Conservation (phyloP, 768 basidiomycete species). For the Leccinum ochraceum region DNA sequence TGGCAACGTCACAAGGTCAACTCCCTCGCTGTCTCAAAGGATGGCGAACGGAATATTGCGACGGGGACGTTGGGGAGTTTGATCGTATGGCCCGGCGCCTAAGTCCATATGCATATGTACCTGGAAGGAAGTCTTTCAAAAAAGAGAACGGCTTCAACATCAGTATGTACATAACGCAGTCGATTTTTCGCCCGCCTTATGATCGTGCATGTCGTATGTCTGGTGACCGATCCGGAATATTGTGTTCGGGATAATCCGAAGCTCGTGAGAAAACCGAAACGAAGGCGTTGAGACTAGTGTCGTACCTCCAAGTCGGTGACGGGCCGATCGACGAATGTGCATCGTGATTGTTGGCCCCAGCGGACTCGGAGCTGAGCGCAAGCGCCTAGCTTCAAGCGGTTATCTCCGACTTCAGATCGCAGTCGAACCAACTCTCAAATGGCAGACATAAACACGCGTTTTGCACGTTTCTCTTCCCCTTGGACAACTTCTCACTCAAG, state of each 20-base stretch:
- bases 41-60: too few species aligned
- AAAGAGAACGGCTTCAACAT: too few species aligned
- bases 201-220: too few species aligned
- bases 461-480: slow-evolving; percentile 7
- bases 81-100: too few species aligned
- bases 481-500: not conserved
- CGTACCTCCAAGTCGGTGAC: not conserved
- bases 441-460: slow-evolving; percentile 5
- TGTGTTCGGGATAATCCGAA: not conserved
- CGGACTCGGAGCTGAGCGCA: not conserved
- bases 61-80: too few species aligned
- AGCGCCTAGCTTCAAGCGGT: not conserved
- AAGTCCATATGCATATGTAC: too few species aligned
- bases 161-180: too few species aligned
- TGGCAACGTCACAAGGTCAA: not conserved
- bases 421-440: not conserved
- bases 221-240: too few species aligned
- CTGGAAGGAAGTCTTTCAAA: too few species aligned
- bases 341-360: not conserved
- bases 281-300: not conserved
- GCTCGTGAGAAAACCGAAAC: not conserved
- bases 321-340: not conserved
- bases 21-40: too few species aligned
- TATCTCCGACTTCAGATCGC: slow-evolving; percentile 3
- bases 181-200: too few species aligned